Conservation (phyloP, 768 basidiomycete species). For the Podaxis sp. region DNA sequence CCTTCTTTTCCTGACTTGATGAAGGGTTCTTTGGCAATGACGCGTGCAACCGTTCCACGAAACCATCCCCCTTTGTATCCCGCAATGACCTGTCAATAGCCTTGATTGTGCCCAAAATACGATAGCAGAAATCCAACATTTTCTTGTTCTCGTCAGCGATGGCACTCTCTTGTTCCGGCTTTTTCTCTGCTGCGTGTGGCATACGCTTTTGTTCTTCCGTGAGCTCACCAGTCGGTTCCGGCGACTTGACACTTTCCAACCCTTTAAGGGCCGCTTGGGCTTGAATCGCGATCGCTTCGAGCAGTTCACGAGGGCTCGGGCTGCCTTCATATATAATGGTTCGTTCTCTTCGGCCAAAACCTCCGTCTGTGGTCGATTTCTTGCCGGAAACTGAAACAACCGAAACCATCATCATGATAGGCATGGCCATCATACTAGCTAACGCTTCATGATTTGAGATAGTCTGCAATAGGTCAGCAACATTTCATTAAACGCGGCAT, state of each 20-base stretch:
- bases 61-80: constrained; percentile 87
- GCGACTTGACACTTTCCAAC: constrained; percentile 59
- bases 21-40: constrained; percentile 72
- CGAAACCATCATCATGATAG: constrained; percentile 82
- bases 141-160: constrained; percentile 74
- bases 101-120: constrained; percentile 77
- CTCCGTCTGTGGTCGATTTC: constrained; percentile 40
- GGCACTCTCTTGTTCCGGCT: constrained; percentile 47
- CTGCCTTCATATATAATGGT: constrained; percentile 89
- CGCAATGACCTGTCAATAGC: constrained; percentile 86
- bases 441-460: constrained; percentile 92
- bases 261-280: constrained; percentile 91
- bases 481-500: constrained; percentile 8
- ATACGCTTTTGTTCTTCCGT: constrained; percentile 91
- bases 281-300: constrained; percentile 91
- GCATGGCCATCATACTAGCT: constrained; percentile 96
- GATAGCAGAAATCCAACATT: constrained; percentile 78
- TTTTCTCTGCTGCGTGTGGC: constrained; percentile 68
- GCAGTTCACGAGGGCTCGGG: constrained; percentile 84
- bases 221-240: constrained; percentile 57
- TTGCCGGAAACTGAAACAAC: constrained; percentile 63
- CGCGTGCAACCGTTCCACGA: constrained; percentile 74
- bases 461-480: constrained; percentile 47
- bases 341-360: constrained; percentile 67
- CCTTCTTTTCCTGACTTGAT: constrained; percentile 27